Evolutionary conservation across 768 basidiomycete species (phyloP), one percentile per base, ranked within the genome.

Genomic region (Pluteus cervinus): DNA sequence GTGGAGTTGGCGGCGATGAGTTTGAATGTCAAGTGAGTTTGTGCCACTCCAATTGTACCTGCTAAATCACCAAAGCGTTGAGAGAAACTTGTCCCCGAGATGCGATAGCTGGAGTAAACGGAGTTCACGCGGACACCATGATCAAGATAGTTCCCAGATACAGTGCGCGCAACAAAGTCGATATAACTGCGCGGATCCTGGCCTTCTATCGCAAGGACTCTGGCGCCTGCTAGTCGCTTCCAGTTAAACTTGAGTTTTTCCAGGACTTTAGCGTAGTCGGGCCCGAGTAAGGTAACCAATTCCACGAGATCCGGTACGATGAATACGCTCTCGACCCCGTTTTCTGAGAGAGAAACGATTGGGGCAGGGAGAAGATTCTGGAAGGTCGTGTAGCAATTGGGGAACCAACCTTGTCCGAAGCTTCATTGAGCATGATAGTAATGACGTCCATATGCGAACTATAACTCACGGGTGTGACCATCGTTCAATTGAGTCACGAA

Each of bases 111-210:
- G 22, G 67, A 73, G 56, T 76, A 73, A 3, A 73, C 78, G 26
- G 70, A 74, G 57, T 81, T 81, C 26, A 79, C 70, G 23, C 80
- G 69, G 29, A 81, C 65, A 21, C 73, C 73, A 44, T 78, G 76
- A 49, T 80, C 76, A 33, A 81, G 60, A 51, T 70, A 81, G 45
- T 79, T 79, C 3, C 80, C 77, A 4, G 73, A 72, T n/a, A 75
- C 68, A 3, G 73, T 78, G 25, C 54, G 54, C 2, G 80, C 79
- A 33, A 81, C 70, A 17, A 61, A 51, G 50, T 78, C 72, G 29
- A 76, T 69, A 46, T 80, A 81, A 24, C 55, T 59, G 44, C 69
- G 79, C 7, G 78, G 63, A 37, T 69, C 61, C 43, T 64, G 49
- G 21, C 75, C 78, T 39, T 72, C 70, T 40, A 81, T 79, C 24